Conservation (phyloP, 371 early-diverging fungal genomes). For the Mucor circinelloides region DNA sequence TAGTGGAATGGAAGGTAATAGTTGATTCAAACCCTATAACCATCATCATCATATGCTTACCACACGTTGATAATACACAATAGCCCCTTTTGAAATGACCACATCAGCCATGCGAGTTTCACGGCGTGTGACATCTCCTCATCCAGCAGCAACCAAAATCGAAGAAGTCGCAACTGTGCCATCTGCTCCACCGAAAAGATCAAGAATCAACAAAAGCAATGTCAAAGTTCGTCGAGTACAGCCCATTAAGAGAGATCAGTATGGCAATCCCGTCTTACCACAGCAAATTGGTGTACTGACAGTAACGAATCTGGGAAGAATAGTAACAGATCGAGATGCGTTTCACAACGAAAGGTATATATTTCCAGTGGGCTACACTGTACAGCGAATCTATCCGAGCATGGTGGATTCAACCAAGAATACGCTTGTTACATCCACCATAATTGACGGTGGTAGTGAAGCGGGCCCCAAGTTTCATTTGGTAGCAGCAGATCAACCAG, state of each 20-base stretch:
- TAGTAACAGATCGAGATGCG: constrained; percentile 73
- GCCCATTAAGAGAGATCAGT: constrained; percentile 64
- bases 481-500: constrained; percentile 71
- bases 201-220: constrained; percentile 38
- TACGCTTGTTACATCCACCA: constrained; percentile 73
- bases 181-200: constrained; percentile 54
- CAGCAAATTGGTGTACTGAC: constrained; percentile 84
- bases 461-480: constrained; percentile 72
- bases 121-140: neutral
- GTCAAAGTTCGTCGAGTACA: constrained; percentile 51
- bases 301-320: constrained; percentile 69
- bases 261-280: constrained; percentile 77
- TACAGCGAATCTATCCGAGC: constrained; percentile 69
- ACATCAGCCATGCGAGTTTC: neutral
- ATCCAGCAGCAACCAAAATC: neutral
- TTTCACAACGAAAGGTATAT: constrained; percentile 93
- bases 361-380: constrained; percentile 87
- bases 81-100: neutral
- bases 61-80: neutral
- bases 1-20: constrained; percentile 2
- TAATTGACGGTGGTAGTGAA: constrained; percentile 76
- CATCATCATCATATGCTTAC: neutral
- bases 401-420: constrained; percentile 66
- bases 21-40: neutral
- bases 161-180: constrained; percentile 35